phyloP scores from a whole-genome alignment of 176 grass and related monocot species.

The Aegilops speltoides region DNA sequence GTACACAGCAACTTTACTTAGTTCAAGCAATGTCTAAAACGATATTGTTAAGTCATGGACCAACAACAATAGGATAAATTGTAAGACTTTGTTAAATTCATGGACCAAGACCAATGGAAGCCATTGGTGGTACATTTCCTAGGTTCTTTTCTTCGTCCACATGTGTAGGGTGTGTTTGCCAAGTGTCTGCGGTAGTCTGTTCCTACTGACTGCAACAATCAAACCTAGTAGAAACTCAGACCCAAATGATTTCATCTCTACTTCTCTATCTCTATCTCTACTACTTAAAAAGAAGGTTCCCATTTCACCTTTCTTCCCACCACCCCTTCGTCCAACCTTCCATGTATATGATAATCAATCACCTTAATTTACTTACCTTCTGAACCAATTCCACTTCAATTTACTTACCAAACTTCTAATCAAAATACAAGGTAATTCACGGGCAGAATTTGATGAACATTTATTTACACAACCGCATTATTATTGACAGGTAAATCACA shows the following conservation, averaged over 20 bases:
- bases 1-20: background rate
- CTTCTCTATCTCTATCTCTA: no score
- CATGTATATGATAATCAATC: no score
- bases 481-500: no score
- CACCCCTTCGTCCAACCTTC: no score
- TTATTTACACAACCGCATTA: no score
- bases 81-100: conserved; percentile 1
- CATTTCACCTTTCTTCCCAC: no score
- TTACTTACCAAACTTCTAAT: no score
- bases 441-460: no score
- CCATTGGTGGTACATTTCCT: background rate
- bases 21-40: background rate
- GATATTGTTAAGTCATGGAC: background rate
- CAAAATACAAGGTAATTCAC: no score
- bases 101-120: background rate
- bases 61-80: background rate
- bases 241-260: background rate
- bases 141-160: background rate
- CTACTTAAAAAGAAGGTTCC: no score
- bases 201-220: background rate
- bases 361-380: no score
- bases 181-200: background rate
- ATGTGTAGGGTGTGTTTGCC: background rate
- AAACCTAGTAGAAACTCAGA: background rate
- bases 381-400: no score